Evolutionary conservation across 805 yeast genomes (phyloP).

Genomic region (Hanseniaspora meyeri): DNA sequence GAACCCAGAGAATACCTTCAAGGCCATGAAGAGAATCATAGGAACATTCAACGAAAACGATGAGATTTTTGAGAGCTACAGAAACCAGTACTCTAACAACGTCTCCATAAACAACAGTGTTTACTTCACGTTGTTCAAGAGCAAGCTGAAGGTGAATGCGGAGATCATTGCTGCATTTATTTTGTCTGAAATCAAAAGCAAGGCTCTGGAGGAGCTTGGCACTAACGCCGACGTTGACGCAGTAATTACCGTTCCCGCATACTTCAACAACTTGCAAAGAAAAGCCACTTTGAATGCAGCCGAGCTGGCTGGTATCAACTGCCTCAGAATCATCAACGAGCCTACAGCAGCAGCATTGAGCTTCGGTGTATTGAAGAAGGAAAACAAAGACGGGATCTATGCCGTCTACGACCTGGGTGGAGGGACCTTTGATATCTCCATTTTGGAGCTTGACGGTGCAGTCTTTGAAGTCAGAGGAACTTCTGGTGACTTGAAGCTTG

Average conservation of each 20-base stretch:
- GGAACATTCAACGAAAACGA: constrained; percentile 58
- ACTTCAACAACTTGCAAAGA: constrained; percentile 70
- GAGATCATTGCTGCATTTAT: constrained; percentile 51
- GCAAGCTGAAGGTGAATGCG: constrained; percentile 39
- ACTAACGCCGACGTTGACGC: constrained; percentile 44
- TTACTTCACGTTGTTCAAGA: constrained; percentile 49
- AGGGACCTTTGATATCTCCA: constrained; percentile 73
- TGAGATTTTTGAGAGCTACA: constrained; percentile 33
- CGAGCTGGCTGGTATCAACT: constrained; percentile 59
- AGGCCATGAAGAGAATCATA: constrained; percentile 69
- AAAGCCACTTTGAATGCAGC: constrained; percentile 79
- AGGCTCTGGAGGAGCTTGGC: constrained; percentile 57
- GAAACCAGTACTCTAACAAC: constrained; percentile 2
- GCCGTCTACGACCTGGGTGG: constrained; percentile 69
- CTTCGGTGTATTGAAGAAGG: constrained; percentile 51
- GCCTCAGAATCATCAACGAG: constrained; percentile 65
- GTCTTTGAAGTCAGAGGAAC: constrained; percentile 75
- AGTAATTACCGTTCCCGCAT: constrained; percentile 76
- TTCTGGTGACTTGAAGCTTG: constrained; percentile 73
- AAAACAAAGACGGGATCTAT: constrained; percentile 27
- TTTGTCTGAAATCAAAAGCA: constrained; percentile 54
- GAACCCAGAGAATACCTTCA: constrained; percentile 66
- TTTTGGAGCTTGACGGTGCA: constrained; percentile 66
- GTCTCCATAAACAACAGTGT: constrained; percentile 2
- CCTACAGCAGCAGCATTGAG: constrained; percentile 83